Base-by-base conservation (phyloP, 148 eudicot species). In the Gaultheria prostrata region DNA sequence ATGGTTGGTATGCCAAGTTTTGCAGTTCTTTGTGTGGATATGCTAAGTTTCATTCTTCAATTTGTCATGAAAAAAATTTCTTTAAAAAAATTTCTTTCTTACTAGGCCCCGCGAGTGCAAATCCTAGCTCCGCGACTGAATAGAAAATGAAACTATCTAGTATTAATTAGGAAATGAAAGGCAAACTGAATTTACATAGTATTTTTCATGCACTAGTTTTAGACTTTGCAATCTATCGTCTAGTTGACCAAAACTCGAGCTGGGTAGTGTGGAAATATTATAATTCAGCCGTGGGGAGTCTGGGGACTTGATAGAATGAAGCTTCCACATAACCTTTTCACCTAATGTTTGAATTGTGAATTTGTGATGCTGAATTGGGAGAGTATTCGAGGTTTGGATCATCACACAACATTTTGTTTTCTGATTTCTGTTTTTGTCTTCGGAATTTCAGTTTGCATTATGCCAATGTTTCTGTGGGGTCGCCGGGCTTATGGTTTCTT, bases 381-480 rank as follows among this genome's bases (percentile, higher is more conserved):
- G 53, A n/a, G 12, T 10, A 76, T 24, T 48, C 24, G 20, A 24
- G 33, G 78, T n/a, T 75, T 76, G 24, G 78, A 76, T 12, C 1
- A 46, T 24, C 54, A 11, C 49, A 1, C 11, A 21, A 0, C 48
- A n/a, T 24, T 7, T 50, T 79, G 5, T 59, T 17, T 35, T 78
- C 43, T 3, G 4, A 3, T 39, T 5, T 39, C 43, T 3, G 4
- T 39, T 39, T 5, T 39, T 39, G 43, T 0, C 82, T 14, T 82
- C 50, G 80, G 49, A 77, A 69, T 89, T 91, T 81, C 97, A 96
- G 98, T 86, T 92, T 96, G 86, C 92, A 94, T 76, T 96, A 96
- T 82, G 94, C 97, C 50, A 90, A 91, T 86, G 95, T 96, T 61
- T 86, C 97, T 15, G 86, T 96, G 57, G 98, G 98, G 48, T 93